phyloP scores from a whole-genome alignment of 768 basidiomycete genomes.

The Calvatia gigantea region DNA sequence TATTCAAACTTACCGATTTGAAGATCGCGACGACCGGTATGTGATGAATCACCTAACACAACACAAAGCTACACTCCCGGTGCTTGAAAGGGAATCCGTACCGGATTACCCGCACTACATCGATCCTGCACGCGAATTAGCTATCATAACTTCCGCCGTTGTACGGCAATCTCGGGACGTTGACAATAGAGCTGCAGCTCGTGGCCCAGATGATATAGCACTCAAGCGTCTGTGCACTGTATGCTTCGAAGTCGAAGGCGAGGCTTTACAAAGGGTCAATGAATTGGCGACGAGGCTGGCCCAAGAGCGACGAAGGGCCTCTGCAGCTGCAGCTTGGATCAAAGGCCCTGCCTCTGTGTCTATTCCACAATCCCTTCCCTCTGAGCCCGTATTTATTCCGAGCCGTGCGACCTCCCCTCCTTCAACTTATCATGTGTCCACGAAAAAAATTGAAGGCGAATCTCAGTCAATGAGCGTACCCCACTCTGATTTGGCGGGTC shows the following conservation, averaged over 20 bases:
- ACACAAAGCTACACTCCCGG: constrained; percentile 50
- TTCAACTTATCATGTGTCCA: neutral
- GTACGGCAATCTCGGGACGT: constrained; percentile 56
- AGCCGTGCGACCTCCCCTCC: neutral
- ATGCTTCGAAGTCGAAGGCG: constrained; percentile 71
- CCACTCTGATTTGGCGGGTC: neutral
- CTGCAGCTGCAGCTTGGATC: constrained; percentile 13
- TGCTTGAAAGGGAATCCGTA: constrained; percentile 65
- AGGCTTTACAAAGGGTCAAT: constrained; percentile 63
- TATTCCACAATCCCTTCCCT: neutral
- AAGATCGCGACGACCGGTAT: constrained; percentile 5
- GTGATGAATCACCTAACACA: constrained; percentile 51
- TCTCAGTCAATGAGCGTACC: neutral
- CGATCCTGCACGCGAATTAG: constrained; percentile 77
- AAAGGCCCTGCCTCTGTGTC: neutral
- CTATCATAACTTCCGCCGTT: constrained; percentile 73
- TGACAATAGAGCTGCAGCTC: constrained; percentile 23
- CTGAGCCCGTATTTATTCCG: neutral
- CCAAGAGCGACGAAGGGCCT: constrained; percentile 17
- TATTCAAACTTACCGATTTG: constrained; percentile 6
- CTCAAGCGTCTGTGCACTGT: constrained; percentile 54
- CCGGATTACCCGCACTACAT: constrained; percentile 70
- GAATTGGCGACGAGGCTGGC: constrained; percentile 45
- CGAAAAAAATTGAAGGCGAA: neutral
- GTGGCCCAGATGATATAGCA: constrained; percentile 32